Conservation (phyloP, 2,329 filamentous ascomycete genomes). For the Tolypocladium album region DNA sequence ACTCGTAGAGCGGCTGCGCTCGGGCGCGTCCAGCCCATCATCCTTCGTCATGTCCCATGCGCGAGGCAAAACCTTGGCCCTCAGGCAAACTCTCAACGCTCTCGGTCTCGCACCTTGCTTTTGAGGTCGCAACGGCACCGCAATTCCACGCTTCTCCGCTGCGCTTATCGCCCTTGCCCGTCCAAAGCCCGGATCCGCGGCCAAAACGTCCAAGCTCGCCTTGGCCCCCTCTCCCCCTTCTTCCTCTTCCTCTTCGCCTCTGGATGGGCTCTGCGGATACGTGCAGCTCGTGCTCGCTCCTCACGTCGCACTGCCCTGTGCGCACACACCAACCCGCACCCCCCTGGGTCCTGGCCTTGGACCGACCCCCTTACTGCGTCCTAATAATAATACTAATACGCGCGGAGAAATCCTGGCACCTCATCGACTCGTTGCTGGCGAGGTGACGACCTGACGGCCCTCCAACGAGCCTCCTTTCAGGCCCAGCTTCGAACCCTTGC, state of each 20-base stretch:
- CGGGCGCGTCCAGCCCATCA: neutral
- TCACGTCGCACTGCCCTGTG: neutral
- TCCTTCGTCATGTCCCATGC: neutral
- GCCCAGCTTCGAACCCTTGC: neutral
- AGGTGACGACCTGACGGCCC: neutral
- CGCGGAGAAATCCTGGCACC: constrained; percentile 4
- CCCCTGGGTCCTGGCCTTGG: neutral
- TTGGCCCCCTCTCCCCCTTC: neutral
- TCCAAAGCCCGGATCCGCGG: neutral
- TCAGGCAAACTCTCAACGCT: neutral
- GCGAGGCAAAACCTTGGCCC: neutral
- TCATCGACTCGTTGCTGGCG: neutral
- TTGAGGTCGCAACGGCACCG: neutral
- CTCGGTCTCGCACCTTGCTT: neutral
- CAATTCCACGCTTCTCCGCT: neutral
- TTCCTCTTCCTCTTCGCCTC: neutral
- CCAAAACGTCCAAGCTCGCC: neutral
- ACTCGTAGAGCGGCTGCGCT: neutral
- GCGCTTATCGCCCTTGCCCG: neutral
- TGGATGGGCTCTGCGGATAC: neutral
- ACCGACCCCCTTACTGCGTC: neutral
- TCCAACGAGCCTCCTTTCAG: neutral
- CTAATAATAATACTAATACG: constrained; percentile 5
- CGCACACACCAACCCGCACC: neutral
- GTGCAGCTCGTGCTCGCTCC: neutral